These are phyloP conservation scores for Abrus precatorius DNA, from an alignment of 306 rosid species.

Conservation along the genomic window DNA sequence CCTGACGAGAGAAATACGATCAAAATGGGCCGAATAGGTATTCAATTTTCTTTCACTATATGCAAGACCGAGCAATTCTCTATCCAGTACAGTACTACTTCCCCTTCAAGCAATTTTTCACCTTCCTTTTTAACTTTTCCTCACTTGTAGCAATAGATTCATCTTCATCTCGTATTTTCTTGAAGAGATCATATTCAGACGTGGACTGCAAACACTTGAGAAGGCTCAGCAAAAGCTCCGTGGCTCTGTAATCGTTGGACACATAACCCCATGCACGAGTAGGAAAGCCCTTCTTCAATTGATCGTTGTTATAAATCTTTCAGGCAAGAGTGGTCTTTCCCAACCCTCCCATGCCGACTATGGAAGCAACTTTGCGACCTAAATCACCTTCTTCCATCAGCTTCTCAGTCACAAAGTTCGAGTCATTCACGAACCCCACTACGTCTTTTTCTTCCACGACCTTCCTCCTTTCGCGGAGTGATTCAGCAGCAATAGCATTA, in stretches of 20 bases:
- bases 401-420: not conserved
- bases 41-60: too few species aligned
- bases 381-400: not conserved
- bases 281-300: not conserved
- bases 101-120: not conserved
- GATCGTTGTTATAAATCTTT: not conserved
- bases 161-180: not conserved
- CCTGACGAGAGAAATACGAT: too few species aligned
- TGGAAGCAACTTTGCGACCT: not conserved
- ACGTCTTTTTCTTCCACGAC: slow-evolving; percentile 44
- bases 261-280: slow-evolving; percentile 21
- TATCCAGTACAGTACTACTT: not conserved
- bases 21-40: too few species aligned
- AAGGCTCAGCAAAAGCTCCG: too few species aligned
- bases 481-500: too few species aligned
- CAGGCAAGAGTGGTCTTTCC: slow-evolving; percentile 46
- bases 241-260: not conserved
- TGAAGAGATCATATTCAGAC: not conserved
- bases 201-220: too few species aligned
- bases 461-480: not conserved
- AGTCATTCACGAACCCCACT: not conserved
- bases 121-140: not conserved
- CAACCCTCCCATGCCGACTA: not conserved
- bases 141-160: not conserved
- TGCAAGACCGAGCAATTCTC: too few species aligned